Evolutionary conservation across 1,284 basidiomycete genomes (phyloP).

Genomic region (Sanguinoderma infundibulare): DNA sequence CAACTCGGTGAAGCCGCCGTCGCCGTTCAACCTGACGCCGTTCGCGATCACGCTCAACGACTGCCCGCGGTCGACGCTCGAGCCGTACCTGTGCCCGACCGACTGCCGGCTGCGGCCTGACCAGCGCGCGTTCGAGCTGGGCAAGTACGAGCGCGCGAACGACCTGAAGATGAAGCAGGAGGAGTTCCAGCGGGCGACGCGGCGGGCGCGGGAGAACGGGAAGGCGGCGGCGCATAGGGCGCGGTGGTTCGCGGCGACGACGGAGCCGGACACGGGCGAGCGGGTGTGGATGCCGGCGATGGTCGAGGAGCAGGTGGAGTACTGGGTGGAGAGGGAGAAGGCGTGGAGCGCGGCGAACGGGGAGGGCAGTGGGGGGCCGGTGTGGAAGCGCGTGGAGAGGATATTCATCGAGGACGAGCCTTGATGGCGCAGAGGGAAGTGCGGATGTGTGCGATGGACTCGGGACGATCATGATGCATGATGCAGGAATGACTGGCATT

Average conservation of each 20-base stretch:
- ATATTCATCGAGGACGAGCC: constrained; percentile 78
- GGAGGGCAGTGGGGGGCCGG: constrained; percentile 29
- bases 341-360: constrained; percentile 54
- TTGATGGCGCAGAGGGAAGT: constrained; percentile 18
- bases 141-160: constrained; percentile 92
- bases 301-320: constrained; percentile 64
- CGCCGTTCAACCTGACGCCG: constrained; percentile 95
- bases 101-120: constrained; percentile 95
- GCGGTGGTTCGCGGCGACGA: constrained; percentile 80
- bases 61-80: constrained; percentile 70
- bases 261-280: constrained; percentile 86
- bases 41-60: constrained; percentile 94
- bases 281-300: constrained; percentile 80
- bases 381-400: constrained; percentile 75
- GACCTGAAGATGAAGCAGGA: constrained; percentile 87
- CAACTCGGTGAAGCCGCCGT: constrained; percentile 84
- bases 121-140: constrained; percentile 93
- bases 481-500: not conserved
- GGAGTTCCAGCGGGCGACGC: constrained; percentile 83
- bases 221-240: constrained; percentile 76
- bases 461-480: constrained; percentile 6
- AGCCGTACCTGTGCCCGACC: constrained; percentile 83
- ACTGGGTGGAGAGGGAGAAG: constrained; percentile 83
- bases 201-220: constrained; percentile 82
- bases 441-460: not conserved